These are phyloP conservation scores for Corynespora cassiicola DNA, from an alignment of 2,329 filamentous ascomycete genomes.

Conservation along the genomic window DNA sequence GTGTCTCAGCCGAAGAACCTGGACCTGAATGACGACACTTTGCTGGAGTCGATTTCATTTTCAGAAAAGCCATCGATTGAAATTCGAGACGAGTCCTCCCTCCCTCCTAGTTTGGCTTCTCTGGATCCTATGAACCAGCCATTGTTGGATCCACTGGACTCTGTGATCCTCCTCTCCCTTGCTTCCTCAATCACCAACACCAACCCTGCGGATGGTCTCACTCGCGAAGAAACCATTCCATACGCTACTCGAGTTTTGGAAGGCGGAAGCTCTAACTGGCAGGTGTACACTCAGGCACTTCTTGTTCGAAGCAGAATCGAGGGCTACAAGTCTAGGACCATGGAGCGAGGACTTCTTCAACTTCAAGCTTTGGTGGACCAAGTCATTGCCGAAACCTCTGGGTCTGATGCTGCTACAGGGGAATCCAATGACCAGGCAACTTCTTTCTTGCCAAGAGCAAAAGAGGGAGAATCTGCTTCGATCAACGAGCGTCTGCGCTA, in stretches of 20 bases:
- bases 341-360: constrained; percentile 89
- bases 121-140: constrained; percentile 83
- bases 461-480: constrained; percentile 78
- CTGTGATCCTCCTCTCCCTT: constrained; percentile 79
- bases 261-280: constrained; percentile 94
- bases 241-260: constrained; percentile 88
- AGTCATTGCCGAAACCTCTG: constrained; percentile 82
- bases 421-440: constrained; percentile 59
- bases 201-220: constrained; percentile 82
- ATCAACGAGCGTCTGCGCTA: constrained; percentile 79
- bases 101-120: constrained; percentile 68
- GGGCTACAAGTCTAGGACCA: constrained; percentile 81
- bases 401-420: constrained; percentile 23
- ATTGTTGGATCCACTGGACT: constrained; percentile 80
- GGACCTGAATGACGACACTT: constrained; percentile 87
- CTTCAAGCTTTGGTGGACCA: constrained; percentile 96
- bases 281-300: constrained; percentile 93
- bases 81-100: constrained; percentile 52
- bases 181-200: constrained; percentile 92
- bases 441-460: constrained; percentile 81
- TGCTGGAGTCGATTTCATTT: constrained; percentile 88
- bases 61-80: constrained; percentile 59
- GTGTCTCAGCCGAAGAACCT: constrained; percentile 69
- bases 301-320: constrained; percentile 91
- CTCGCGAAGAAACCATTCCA: constrained; percentile 90